Evolutionary conservation across 2,329 filamentous ascomycete genomes (phyloP).

Genomic region (Lachnum nothofagi): DNA sequence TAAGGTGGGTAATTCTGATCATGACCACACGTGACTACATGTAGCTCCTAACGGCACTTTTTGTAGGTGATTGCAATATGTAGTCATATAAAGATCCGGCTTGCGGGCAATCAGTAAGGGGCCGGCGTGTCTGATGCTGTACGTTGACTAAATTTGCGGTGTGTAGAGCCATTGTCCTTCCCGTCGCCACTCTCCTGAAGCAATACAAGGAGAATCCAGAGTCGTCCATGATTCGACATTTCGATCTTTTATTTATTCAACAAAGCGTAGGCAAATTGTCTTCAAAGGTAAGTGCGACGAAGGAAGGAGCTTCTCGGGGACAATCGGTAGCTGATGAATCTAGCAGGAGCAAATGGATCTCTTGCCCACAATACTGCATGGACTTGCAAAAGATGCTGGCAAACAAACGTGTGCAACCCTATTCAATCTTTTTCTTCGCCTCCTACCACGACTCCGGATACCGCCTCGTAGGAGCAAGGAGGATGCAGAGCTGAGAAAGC

Average conservation of each 20-base stretch:
- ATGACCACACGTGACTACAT: conserved; percentile 5
- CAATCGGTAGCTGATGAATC: conserved; percentile 23
- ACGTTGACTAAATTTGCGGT: background rate
- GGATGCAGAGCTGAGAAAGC: conserved; percentile 61
- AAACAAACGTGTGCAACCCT: conserved; percentile 56
- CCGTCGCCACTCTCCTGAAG: conserved; percentile 75
- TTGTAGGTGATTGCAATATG: conserved; percentile 60
- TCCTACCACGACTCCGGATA: conserved; percentile 65
- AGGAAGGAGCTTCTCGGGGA: background rate
- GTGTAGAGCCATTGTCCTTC: conserved; percentile 59
- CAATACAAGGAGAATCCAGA: conserved; percentile 76
- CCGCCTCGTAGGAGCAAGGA: conserved; percentile 75
- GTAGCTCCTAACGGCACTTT: conserved; percentile 12
- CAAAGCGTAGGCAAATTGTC: conserved; percentile 66
- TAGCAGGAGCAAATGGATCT: conserved; percentile 63
- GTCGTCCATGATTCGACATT: conserved; percentile 72
- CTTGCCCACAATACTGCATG: conserved; percentile 64
- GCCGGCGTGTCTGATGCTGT: conserved; percentile 10
- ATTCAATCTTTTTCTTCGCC: conserved; percentile 76
- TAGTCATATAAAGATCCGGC: conserved; percentile 63
- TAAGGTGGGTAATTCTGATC: conserved; percentile 48
- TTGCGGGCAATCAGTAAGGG: conserved; percentile 34
- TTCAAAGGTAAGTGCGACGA: conserved; percentile 36
- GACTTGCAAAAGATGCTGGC: conserved; percentile 56
- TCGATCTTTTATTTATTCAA: conserved; percentile 84